Evolutionary conservation across 768 basidiomycete genomes (phyloP).

Genomic region (Rossbeevera mucosa): DNA sequence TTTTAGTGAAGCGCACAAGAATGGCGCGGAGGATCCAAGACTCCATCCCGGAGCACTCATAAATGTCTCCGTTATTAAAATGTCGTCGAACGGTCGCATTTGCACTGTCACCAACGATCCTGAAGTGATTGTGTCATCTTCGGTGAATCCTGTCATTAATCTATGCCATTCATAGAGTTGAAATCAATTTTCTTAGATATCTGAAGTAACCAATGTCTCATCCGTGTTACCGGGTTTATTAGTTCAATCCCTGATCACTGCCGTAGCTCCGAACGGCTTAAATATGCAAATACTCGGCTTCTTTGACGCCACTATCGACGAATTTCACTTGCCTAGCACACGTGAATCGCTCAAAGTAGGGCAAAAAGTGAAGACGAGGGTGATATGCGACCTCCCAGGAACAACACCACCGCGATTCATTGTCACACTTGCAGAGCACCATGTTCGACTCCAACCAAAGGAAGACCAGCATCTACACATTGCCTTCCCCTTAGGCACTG

Average conservation of each 20-base stretch:
- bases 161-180: background rate
- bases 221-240: conserved; percentile 85
- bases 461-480: conserved; percentile 39
- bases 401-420: conserved; percentile 77
- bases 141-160: conserved; percentile 39
- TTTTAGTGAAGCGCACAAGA: conserved; percentile 64
- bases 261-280: conserved; percentile 65
- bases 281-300: conserved; percentile 88
- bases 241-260: conserved; percentile 79
- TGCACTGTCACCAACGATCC: conserved; percentile 63
- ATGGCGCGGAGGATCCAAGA: conserved; percentile 24
- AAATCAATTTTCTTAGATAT: conserved; percentile 45
- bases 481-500: conserved; percentile 68
- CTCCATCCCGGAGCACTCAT: conserved; percentile 66
- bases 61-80: conserved; percentile 58
- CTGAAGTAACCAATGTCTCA: conserved; percentile 71
- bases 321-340: conserved; percentile 58
- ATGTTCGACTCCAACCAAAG: conserved; percentile 52
- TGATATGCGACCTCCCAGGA: conserved; percentile 73
- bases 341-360: conserved; percentile 54
- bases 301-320: conserved; percentile 87
- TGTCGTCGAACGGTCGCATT: conserved; percentile 74
- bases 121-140: conserved; percentile 44
- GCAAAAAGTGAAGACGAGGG: conserved; percentile 75
- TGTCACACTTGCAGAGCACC: conserved; percentile 70